These are phyloP conservation scores for Ustilago sp. DNA, from an alignment of 1,284 basidiomycete genomes.

Conservation along the genomic window DNA sequence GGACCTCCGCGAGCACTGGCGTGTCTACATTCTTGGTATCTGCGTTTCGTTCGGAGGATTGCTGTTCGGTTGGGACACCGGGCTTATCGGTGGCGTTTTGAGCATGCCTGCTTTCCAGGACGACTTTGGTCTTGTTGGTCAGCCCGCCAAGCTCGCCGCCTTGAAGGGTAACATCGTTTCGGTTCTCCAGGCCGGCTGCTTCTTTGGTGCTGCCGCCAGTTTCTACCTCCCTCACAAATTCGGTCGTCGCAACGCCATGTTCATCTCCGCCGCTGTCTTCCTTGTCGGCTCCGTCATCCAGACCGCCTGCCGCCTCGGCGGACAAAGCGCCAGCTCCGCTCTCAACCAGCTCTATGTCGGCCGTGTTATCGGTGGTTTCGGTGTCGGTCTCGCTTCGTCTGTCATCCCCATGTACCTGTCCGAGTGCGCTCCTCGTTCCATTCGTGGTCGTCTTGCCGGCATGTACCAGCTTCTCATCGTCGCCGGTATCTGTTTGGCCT, in stretches of 20 bases:
- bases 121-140: slow-evolving; percentile 37
- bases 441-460: slow-evolving; percentile 69
- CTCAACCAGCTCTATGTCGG: slow-evolving; percentile 64
- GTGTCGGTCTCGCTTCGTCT: slow-evolving; percentile 46
- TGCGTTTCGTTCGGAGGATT: slow-evolving; percentile 44
- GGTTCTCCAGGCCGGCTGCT: slow-evolving; percentile 62
- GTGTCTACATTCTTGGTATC: slow-evolving; percentile 45
- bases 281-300: slow-evolving; percentile 64
- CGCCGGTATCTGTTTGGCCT: slow-evolving; percentile 58
- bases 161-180: slow-evolving; percentile 64
- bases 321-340: slow-evolving; percentile 45
- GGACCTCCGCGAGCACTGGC: slow-evolving; percentile 43
- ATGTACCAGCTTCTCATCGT: slow-evolving; percentile 71
- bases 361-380: slow-evolving; percentile 50
- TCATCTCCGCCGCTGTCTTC: slow-evolving; percentile 61
- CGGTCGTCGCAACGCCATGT: slow-evolving; percentile 58
- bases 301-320: slow-evolving; percentile 47
- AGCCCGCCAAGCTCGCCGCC: slow-evolving; percentile 35
- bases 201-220: slow-evolving; percentile 62
- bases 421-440: slow-evolving; percentile 63
- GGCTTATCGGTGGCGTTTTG: slow-evolving; percentile 49
- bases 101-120: slow-evolving; percentile 44
- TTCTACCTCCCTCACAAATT: slow-evolving; percentile 62
- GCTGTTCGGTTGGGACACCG: slow-evolving; percentile 50
- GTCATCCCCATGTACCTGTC: slow-evolving; percentile 67